A percentile compares a stretch with the other conserved stretches of the same genome.
These are phyloP conservation scores for Silene coronaria DNA, from an alignment of 179 eudicot genomes.

Conservation along the genomic window DNA sequence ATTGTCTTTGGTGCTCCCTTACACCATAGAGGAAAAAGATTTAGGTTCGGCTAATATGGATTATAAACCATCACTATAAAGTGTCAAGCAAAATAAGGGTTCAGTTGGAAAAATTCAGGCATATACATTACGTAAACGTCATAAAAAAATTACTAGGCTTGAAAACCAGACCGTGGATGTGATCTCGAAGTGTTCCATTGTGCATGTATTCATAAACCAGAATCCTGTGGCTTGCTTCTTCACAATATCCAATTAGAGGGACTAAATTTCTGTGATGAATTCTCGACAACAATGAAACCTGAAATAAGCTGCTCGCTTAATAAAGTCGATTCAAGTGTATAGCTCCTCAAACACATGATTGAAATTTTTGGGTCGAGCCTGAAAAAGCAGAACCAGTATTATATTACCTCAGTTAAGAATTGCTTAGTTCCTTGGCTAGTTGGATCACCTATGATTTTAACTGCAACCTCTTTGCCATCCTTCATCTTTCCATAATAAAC, in stretches of 20 bases:
- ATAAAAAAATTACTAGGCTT: neutral
- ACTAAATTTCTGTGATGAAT: slow-evolving; percentile 96
- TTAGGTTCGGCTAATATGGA: neutral
- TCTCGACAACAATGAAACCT: slow-evolving; percentile 90
- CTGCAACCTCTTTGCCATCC: slow-evolving; percentile 90
- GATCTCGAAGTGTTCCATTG: slow-evolving; percentile 83
- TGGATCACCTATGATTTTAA: slow-evolving; percentile 77
- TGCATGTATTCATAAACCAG: slow-evolving; percentile 97
- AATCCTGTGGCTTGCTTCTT: slow-evolving; percentile 84
- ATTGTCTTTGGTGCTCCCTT: too few species aligned
- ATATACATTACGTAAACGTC: neutral
- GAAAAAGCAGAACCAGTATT: neutral
- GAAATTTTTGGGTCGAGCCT: neutral
- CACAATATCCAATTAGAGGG: slow-evolving; percentile 89
- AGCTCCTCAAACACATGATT: neutral
- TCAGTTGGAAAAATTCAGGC: neutral
- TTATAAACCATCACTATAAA: neutral
- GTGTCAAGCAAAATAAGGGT: neutral
- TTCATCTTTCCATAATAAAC: slow-evolving; percentile 88
- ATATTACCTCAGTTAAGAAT: slow-evolving; percentile 79
- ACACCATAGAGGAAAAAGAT: too few species aligned
- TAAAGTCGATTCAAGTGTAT: neutral
- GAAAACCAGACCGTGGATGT: slow-evolving; percentile 62
- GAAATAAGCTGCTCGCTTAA: slow-evolving; percentile 18
- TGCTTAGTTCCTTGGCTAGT: slow-evolving; percentile 87